Base-by-base conservation (phyloP, 257 asterid genomes). In the Nicotiana noctiflora region DNA sequence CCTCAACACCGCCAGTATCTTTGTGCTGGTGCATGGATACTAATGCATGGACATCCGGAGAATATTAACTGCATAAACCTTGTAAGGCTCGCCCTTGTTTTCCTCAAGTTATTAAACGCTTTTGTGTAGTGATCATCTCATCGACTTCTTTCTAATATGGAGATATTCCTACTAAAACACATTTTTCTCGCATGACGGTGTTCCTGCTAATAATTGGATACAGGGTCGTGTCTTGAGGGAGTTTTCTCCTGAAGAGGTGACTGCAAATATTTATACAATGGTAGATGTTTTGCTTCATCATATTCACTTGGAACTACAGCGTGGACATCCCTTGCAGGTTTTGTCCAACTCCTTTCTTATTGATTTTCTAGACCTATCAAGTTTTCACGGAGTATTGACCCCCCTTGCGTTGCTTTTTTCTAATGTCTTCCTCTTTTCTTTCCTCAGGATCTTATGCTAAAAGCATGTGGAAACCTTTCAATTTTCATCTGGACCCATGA, bases 191-290 rank as follows among this genome's bases (percentile, higher is more conserved):
- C 65, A 55, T 79, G 79, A 57, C 66, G 63, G 57, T 74, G 56
- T 65, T 72, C 83, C 72, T 82, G 49, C 65, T 80, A 66, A 34
- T 82, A 77, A 72, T 88, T 84, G 51, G 80, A 65, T 82, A 63
- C 89, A 95, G 99, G 97, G 97, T 21, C 97, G 92, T 56, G 99
- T 90, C 83, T 84, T 95, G 83, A 91, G 91, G 87, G 99, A 95
- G 86, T 89, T 95, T 90, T 93, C 99, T 66, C 97, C 99, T 77
- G 99, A 95, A 92, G 99, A 95, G 89, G 99, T 95, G 79, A 93
- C 97, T 78, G 92, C 86, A 82, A 93, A 95, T 88, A 91, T 95
- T 65, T 93, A 93, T 63, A 90, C 97, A 67, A 95, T 95, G 99
- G 99, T 95, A 81, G 97, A 95, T 90, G 97, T 95, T 62, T 85